Evolutionary conservation across 306 rosid species (phyloP), one percentile per base, ranked within the genome.

Genomic region (Citrullus colocynthis): DNA sequence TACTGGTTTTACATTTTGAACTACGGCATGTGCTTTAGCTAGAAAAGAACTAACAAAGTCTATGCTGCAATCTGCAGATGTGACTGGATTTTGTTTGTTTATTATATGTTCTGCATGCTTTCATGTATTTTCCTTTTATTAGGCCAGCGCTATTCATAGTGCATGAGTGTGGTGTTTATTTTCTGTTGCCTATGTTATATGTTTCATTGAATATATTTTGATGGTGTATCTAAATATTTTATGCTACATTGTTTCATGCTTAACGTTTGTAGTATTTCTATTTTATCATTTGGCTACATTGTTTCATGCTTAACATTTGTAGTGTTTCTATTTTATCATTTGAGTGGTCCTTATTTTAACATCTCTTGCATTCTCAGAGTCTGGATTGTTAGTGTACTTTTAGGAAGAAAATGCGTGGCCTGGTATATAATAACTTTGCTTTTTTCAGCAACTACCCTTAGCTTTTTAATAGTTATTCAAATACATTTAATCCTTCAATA

Each of bases 1-100:
- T 62, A 75, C 75, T 61, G 74, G 78, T 84, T 64, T 81, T 74
- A 34, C 73, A 11, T 73, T 51, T 16, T 2, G 4, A 73, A 48
- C 24, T 30, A 51, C 3, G 15, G 4, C 61, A 51, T 73, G 42
- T 73, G 57, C 24, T 72, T 51, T 49, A 73, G 77, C 24, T 73
- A 51, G 60, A 51, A 48, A 73, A 48, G 21, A 30, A 73, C 10
- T 30, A 28, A 16, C 61, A 12, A 15, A 73, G 8, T 63, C 75
- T 80, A 65, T 78, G 77, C 78, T 64, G 62, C 59, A 63, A 36
- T 57, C 21, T 30, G 67, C 24, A 67, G 6, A 67, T 42, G 34
- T 67, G 6, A n/a, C 72, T 36, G 37, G 28, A 34, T 64, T 16
- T 64, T 64, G 72, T 37, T 42, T 16, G 54, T 20, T 39, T 17